Evolutionary conservation across 352 stramenopile species (phyloP).

Genomic region (Peronospora farinosa): DNA sequence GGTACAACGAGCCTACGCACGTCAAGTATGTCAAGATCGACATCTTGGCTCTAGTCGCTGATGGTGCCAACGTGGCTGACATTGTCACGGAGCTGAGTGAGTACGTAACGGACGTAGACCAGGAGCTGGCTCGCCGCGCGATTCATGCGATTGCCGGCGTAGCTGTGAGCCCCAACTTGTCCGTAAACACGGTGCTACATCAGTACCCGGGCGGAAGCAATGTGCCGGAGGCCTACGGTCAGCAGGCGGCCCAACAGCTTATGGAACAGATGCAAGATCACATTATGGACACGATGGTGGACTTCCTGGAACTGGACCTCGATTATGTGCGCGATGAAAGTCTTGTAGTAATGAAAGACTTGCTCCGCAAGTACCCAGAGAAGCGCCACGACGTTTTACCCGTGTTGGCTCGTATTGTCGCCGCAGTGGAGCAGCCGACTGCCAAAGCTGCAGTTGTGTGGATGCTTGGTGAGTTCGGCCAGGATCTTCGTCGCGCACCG

Average conservation of each 20-base stretch:
- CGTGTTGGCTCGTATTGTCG: conserved; percentile 70
- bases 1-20: conserved; percentile 97
- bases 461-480: conserved; percentile 95
- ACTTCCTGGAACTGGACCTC: conserved; percentile 96
- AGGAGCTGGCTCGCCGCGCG: conserved; percentile 86
- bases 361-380: conserved; percentile 94
- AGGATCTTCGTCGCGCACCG: conserved; percentile 88
- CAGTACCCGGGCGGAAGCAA: conserved; percentile 36
- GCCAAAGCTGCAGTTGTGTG: conserved; percentile 94
- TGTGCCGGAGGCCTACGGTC: conserved; percentile 57
- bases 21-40: conserved; percentile 98
- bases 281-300: conserved; percentile 90
- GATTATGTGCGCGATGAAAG: conserved; percentile 95
- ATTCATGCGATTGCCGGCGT: conserved; percentile 93
- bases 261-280: conserved; percentile 76
- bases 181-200: conserved; percentile 31
- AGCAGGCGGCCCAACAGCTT: conserved; percentile 52
- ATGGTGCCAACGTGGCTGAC: conserved; percentile 90
- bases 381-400: conserved; percentile 89
- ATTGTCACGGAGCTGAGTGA: conserved; percentile 97
- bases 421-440: conserved; percentile 57
- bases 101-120: conserved; percentile 94
- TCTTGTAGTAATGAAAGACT: conserved; percentile 92
- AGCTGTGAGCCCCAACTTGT: conserved; percentile 79
- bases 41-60: conserved; percentile 93